Evolutionary conservation across 2,329 filamentous ascomycete genomes (phyloP).

Genomic region (Aspergillus pseudoglaucus): DNA sequence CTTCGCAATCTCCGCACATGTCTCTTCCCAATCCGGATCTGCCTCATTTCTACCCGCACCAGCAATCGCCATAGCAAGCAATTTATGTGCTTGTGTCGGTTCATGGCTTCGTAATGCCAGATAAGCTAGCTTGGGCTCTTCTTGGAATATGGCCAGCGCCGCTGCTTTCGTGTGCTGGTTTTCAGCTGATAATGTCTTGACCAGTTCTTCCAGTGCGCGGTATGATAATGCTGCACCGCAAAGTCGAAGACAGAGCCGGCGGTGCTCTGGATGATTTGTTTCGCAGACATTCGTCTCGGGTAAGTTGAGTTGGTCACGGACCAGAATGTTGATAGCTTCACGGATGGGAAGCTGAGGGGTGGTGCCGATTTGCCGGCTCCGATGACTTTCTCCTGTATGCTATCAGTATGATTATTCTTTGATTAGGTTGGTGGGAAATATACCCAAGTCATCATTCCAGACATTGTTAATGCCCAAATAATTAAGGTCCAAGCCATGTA

Average conservation of each 20-base stretch:
- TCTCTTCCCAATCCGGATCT: constrained; percentile 54
- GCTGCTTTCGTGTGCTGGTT: constrained; percentile 57
- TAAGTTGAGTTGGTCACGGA: constrained; percentile 42
- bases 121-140: constrained; percentile 53
- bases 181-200: constrained; percentile 47
- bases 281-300: constrained; percentile 46
- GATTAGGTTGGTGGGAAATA: too few species aligned
- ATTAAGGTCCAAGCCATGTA: constrained; percentile 52
- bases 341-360: constrained; percentile 9
- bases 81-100: constrained; percentile 49
- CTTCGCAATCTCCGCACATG: constrained; percentile 56
- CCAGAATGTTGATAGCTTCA: constrained; percentile 46
- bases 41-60: constrained; percentile 40
- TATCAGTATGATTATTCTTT: too few species aligned
- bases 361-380: constrained; percentile 24
- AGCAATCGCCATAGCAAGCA: constrained; percentile 49
- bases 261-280: constrained; percentile 49
- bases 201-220: constrained; percentile 42
- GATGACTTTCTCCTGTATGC: constrained; percentile 25
- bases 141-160: constrained; percentile 55
- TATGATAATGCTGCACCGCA: constrained; percentile 53
- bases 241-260: constrained; percentile 54
- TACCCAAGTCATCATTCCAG: constrained; percentile 53
- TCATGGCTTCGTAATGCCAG: constrained; percentile 50
- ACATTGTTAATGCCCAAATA: constrained; percentile 55